Evolutionary conservation across 2,329 filamentous ascomycete species (phyloP).

Genomic region (Alternaria metachromatica): DNA sequence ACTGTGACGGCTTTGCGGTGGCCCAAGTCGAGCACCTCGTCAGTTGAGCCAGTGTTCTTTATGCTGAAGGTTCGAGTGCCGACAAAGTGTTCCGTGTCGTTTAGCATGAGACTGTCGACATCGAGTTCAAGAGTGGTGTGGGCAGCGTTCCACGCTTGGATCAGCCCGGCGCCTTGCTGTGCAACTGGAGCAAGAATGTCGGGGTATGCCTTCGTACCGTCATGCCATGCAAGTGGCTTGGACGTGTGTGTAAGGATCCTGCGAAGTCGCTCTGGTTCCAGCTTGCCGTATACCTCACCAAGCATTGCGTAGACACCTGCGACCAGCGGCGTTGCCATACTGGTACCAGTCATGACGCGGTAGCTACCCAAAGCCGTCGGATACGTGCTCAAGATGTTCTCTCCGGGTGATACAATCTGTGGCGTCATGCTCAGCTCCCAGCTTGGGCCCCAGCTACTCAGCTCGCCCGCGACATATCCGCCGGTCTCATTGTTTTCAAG

Average conservation of each 20-base stretch:
- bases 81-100: constrained; percentile 35
- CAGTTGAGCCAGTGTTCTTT: constrained; percentile 12
- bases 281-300: constrained; percentile 22
- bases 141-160: constrained; percentile 26
- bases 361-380: constrained; percentile 55
- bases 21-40: constrained; percentile 1
- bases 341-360: constrained; percentile 62
- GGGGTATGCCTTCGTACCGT: constrained; percentile 10
- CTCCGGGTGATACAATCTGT: constrained; percentile 63
- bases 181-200: constrained; percentile 24
- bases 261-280: constrained; percentile 18
- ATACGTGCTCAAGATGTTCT: constrained; percentile 65
- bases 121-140: constrained; percentile 18
- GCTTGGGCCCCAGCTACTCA: constrained; percentile 65
- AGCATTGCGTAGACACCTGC: constrained; percentile 26
- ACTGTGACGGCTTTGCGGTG: constrained; percentile 25
- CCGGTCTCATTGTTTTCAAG: constrained; percentile 19
- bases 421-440: constrained; percentile 66
- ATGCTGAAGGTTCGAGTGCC: constrained; percentile 28
- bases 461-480: constrained; percentile 8
- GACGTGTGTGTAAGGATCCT: constrained; percentile 22
- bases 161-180: constrained; percentile 31
- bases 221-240: constrained; percentile 24
- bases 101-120: constrained; percentile 23
- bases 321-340: constrained; percentile 54